Conservation (phyloP, 495 filamentous ascomycete genomes). For the Penicillium goetzii region DNA sequence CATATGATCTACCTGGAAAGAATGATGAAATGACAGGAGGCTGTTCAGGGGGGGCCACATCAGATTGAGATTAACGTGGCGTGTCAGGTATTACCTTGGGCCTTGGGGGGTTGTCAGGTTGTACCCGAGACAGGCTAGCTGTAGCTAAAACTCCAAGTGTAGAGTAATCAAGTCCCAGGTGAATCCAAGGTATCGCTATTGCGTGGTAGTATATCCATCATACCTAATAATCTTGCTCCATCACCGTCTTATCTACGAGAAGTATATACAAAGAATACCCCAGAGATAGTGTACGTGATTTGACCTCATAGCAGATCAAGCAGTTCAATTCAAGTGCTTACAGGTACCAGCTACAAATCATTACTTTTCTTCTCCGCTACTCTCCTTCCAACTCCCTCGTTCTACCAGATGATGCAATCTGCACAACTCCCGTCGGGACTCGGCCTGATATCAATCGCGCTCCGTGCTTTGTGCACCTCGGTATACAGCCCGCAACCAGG, state of each 20-base stretch:
- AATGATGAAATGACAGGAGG: not conserved
- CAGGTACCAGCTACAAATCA: too few relatives aligned
- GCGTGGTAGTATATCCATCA: too few relatives aligned
- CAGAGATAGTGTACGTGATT: not conserved
- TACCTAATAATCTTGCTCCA: too few relatives aligned
- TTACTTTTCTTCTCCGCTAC: too few relatives aligned
- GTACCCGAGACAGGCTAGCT: not conserved
- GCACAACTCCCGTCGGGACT: constrained; percentile 21
- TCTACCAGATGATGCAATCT: constrained; percentile 18
- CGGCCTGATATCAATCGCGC: constrained; percentile 17
- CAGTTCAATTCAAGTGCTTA: not conserved
- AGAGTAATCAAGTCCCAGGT: not conserved
- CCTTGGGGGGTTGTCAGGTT: not conserved
- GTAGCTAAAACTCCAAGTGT: not conserved
- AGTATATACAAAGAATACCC: not conserved
- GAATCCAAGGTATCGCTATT: too few relatives aligned
- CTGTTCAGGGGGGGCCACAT: not conserved
- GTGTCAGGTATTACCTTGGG: not conserved
- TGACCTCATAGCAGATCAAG: not conserved
- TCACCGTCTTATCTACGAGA: not conserved
- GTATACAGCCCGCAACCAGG: constrained; percentile 21
- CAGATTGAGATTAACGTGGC: constrained; percentile 2
- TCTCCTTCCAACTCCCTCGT: not conserved
- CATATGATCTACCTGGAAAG: not conserved
- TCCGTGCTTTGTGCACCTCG: constrained; percentile 15